Base-by-base conservation (phyloP, 805 yeast genomes). In the Lipomyces japonicus region DNA sequence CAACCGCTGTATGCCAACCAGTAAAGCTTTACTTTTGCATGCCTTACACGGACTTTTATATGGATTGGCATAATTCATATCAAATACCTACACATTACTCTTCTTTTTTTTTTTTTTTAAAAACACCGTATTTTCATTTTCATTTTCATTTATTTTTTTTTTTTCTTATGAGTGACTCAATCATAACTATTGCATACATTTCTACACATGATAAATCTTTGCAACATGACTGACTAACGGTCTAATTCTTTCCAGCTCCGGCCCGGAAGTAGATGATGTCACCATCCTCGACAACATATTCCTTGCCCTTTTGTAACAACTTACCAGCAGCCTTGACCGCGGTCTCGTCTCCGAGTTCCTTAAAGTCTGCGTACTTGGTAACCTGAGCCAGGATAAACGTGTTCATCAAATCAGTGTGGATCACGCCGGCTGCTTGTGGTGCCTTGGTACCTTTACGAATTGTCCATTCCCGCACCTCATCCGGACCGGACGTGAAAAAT, bases 351-450 rank as follows among this genome's bases (percentile, higher is more conserved):
- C 83, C 82, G 40, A 69, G 66, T 70, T 85, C 91, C 44, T 81
- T 69, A 55, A 90, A 71, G 65, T 89, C 97, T 22, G 76, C 78
- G 73, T 80, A 93, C 65, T 88, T 90, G 65, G 88, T 88, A 59
- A 93, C 85, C 69, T 88, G 89, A 39, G 97, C 98, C 63, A 88
- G 81, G 64, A 93, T 89, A 68, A 93, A 93, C 21, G 97, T 91
- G 69, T 84, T 86, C 78, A 87, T 90, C 68, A 91, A 79, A 72
- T 91, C 98, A 35, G 90, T 86, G 71, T 93, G 98, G 63, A 91
- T 91, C 39, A 93, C 95, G 68, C 97, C 97, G 21, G 98, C 98
- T 39, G 98, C 97, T 65, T 86, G 89, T n/a, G 98, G 98, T 46
- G 97, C 97, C 62, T 86, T 83, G 41, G 91, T 85, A 62, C 95